A percentile compares a stretch with the other conserved stretches of the same genome.
Conservation (phyloP, 2,329 filamentous ascomycete species). For the Nothophaeocryptopus gaeumannii region DNA sequence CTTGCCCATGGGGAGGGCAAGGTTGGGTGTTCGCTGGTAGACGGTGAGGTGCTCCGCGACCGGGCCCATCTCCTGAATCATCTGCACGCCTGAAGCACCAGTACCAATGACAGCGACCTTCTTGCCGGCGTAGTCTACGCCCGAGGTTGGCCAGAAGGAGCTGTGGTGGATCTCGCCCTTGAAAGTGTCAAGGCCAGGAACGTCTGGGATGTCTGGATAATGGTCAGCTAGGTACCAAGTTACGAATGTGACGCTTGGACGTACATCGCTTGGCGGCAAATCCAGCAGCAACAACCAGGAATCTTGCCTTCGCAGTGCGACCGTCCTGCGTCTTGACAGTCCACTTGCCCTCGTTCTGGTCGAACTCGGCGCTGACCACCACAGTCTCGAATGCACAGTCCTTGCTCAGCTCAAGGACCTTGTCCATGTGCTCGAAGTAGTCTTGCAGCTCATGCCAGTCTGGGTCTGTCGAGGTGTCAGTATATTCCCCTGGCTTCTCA, state of each 20-base stretch:
- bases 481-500: too few relatives aligned
- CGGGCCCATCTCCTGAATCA: slow-evolving; percentile 55
- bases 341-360: slow-evolving; percentile 51
- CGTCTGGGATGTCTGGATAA: slow-evolving; percentile 53
- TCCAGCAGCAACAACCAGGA: slow-evolving; percentile 54
- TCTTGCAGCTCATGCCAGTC: slow-evolving; percentile 47
- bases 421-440: slow-evolving; percentile 62
- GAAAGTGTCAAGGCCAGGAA: slow-evolving; percentile 59
- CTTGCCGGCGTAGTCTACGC: slow-evolving; percentile 56
- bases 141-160: slow-evolving; percentile 40
- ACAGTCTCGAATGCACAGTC: slow-evolving; percentile 57
- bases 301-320: slow-evolving; percentile 50
- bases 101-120: slow-evolving; percentile 63
- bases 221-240: slow-evolving; percentile 1
- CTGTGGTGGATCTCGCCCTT: slow-evolving; percentile 53
- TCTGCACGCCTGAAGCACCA: slow-evolving; percentile 63
- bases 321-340: slow-evolving; percentile 52
- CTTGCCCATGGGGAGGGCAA: slow-evolving; percentile 61
- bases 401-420: slow-evolving; percentile 54
- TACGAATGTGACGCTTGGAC: neutral
- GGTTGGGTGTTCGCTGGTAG: slow-evolving; percentile 66
- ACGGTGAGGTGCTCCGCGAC: slow-evolving; percentile 48
- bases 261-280: slow-evolving; percentile 57
- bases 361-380: slow-evolving; percentile 53
- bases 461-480: slow-evolving; percentile 17